Evolutionary conservation across 345 rosid species (phyloP).

Genomic region (Erucastrum elatum): DNA sequence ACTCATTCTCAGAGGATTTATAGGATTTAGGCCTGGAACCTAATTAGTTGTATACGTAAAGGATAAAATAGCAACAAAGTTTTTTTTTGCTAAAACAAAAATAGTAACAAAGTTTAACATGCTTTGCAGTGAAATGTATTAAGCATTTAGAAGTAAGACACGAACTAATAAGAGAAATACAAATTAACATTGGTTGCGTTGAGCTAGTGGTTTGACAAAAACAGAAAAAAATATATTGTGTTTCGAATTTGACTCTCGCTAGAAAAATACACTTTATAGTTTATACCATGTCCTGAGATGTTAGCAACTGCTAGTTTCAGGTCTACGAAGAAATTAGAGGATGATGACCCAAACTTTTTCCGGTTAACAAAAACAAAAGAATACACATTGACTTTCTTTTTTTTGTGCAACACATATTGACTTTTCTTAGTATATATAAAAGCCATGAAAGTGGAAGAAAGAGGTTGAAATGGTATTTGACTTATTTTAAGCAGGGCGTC

Average conservation of each 20-base stretch:
- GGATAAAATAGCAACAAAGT: not conserved
- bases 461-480: constrained; percentile 12
- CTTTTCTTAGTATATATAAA: not conserved
- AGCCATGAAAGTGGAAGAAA: not conserved
- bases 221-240: no score
- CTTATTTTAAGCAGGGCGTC: constrained; percentile 5
- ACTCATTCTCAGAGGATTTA: not conserved
- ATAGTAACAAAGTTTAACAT: not conserved
- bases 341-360: no score
- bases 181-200: no score
- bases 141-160: no score
- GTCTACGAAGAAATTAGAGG: no score
- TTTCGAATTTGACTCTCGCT: no score
- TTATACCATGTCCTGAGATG: not conserved
- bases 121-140: not conserved
- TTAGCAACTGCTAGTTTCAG: no score
- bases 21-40: not conserved
- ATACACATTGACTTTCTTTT: constrained; percentile 9
- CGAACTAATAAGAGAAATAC: no score
- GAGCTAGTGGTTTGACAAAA: no score
- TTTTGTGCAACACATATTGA: constrained; percentile 2
- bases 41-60: not conserved
- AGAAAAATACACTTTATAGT: not conserved
- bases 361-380: no score
- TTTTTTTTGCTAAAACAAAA: no score